Evolutionary conservation across 2,329 filamentous ascomycete genomes (phyloP).

Genomic region (Xylaria sp.): DNA sequence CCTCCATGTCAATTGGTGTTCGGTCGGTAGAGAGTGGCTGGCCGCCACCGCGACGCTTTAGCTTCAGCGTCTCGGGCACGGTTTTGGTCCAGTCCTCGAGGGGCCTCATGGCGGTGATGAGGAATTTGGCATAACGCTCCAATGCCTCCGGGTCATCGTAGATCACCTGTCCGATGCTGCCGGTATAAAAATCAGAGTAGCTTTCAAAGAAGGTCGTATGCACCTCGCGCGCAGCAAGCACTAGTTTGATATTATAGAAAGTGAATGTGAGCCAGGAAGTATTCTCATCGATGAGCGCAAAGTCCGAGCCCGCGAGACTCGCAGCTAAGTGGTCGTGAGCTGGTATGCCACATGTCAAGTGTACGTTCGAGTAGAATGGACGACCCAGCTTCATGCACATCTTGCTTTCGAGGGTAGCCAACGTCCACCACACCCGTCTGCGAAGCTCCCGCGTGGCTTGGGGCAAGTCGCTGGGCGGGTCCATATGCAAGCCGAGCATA

Average conservation of each 20-base stretch:
- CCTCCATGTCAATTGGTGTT: slow-evolving; percentile 32
- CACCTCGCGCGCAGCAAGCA: slow-evolving; percentile 30
- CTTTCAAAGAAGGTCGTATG: slow-evolving; percentile 36
- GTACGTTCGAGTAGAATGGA: slow-evolving; percentile 35
- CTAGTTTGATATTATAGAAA: slow-evolving; percentile 33
- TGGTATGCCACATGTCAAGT: slow-evolving; percentile 35
- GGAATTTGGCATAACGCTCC: slow-evolving; percentile 23
- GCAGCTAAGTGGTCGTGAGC: slow-evolving; percentile 33
- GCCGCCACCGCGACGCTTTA: slow-evolving; percentile 29
- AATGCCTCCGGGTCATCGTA: slow-evolving; percentile 28
- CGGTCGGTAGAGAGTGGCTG: slow-evolving; percentile 33
- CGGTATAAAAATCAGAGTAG: slow-evolving; percentile 29
- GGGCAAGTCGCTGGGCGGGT: slow-evolving; percentile 40
- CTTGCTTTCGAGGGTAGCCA: slow-evolving; percentile 46
- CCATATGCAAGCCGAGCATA: slow-evolving; percentile 44
- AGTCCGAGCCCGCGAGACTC: slow-evolving; percentile 29
- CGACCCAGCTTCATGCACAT: slow-evolving; percentile 43
- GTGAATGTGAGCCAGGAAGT: slow-evolving; percentile 38
- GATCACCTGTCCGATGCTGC: slow-evolving; percentile 18
- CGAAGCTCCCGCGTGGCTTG: slow-evolving; percentile 27
- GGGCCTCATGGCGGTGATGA: slow-evolving; percentile 21
- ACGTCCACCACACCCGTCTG: slow-evolving; percentile 48
- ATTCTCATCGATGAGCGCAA: slow-evolving; percentile 30
- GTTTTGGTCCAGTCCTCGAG: slow-evolving; percentile 33
- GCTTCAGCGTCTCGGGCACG: slow-evolving; percentile 36